A percentile compares a stretch with the other conserved stretches of the same genome.
Evolutionary conservation across 352 stramenopile species (phyloP).

Genomic region (Albugo laibachii): DNA sequence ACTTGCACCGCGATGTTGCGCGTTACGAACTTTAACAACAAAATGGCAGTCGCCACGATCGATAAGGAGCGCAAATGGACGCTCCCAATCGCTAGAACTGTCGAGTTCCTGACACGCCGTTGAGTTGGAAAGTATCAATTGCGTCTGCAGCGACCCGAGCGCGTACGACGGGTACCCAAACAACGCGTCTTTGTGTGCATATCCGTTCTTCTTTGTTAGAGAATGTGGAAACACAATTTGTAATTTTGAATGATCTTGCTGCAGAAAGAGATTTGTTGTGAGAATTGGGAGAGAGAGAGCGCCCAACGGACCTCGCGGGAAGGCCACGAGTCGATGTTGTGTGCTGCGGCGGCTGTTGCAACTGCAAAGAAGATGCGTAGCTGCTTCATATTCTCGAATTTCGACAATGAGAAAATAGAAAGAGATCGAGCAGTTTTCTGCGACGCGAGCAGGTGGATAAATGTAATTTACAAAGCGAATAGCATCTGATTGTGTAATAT

Average conservation of each 20-base stretch:
- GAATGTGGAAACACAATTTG: conserved; percentile 73
- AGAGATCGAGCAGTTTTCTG: too few relatives aligned
- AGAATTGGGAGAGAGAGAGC: background rate
- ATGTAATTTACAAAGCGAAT: too few relatives aligned
- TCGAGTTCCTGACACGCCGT: conserved; percentile 66
- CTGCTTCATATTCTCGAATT: too few relatives aligned
- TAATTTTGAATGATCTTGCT: conserved; percentile 79
- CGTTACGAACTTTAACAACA: conserved; percentile 86
- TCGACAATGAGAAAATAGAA: too few relatives aligned
- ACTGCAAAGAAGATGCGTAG: too few relatives aligned
- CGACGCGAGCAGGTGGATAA: too few relatives aligned
- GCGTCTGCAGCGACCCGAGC: conserved; percentile 61
- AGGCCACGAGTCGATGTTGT: conserved; percentile 62
- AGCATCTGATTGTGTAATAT: too few relatives aligned
- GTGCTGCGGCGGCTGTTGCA: too few relatives aligned
- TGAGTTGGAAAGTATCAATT: conserved; percentile 79
- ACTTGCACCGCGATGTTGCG: conserved; percentile 82
- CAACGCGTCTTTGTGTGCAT: conserved; percentile 91
- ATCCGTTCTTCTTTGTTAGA: conserved; percentile 85
- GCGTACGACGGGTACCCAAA: conserved; percentile 92
- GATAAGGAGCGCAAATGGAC: conserved; percentile 90
- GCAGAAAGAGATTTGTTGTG: background rate
- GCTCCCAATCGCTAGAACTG: conserved; percentile 48
- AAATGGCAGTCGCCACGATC: conserved; percentile 94
- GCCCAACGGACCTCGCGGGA: conserved; percentile 37